These are phyloP conservation scores for Chalciporus pseudorubinellus DNA, from an alignment of 768 basidiomycete genomes.

Conservation along the genomic window DNA sequence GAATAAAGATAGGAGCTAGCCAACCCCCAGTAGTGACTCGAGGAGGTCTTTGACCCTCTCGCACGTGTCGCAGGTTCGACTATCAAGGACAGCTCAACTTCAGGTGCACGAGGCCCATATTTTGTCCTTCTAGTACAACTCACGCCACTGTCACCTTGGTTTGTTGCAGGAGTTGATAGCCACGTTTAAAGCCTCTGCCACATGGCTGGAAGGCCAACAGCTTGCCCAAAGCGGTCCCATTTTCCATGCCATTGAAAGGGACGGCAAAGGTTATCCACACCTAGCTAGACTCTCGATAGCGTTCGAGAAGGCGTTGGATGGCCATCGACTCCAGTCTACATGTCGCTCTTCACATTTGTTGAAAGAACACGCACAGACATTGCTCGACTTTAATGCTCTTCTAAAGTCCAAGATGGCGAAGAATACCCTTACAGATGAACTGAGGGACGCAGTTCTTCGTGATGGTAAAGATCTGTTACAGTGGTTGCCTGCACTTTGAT, in stretches of 20 bases:
- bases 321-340: neutral
- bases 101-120: no score
- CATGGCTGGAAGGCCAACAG: no score
- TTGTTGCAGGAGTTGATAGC: no score
- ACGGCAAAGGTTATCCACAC: conserved; percentile 14
- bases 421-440: conserved; percentile 10
- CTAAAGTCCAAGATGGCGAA: conserved; percentile 11
- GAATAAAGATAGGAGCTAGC: no score
- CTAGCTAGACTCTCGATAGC: conserved; percentile 16
- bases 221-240: neutral
- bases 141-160: no score
- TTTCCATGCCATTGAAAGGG: conserved; percentile 21
- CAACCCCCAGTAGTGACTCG: no score
- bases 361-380: conserved; percentile 7
- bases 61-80: no score
- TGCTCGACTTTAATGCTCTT: conserved; percentile 18
- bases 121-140: no score
- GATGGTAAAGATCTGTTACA: conserved; percentile 20
- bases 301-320: conserved; percentile 20
- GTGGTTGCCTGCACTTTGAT: conserved; percentile 24
- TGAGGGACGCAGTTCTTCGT: conserved; percentile 21
- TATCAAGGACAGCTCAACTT: no score
- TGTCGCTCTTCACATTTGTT: neutral
- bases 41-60: no score
- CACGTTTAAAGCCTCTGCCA: no score